These are phyloP conservation scores for Pseudocercospora fuligena DNA, from an alignment of 2,329 filamentous ascomycete genomes.

Conservation along the genomic window DNA sequence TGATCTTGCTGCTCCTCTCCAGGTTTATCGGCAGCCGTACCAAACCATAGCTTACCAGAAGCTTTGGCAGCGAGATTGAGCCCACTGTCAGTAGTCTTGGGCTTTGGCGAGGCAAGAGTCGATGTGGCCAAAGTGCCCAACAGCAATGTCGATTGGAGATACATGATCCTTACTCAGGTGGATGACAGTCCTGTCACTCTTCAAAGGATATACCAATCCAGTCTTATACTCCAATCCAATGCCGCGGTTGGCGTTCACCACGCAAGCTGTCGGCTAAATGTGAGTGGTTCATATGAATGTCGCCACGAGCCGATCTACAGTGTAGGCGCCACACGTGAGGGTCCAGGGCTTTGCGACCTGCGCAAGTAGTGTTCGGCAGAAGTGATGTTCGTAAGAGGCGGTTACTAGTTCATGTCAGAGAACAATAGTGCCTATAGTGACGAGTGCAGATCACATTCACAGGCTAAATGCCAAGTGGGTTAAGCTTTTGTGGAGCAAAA, in stretches of 20 bases:
- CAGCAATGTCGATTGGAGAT: conserved; percentile 2
- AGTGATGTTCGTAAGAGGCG: background rate
- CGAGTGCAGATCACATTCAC: background rate
- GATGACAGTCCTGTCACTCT: too few relatives aligned
- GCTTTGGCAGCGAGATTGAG: conserved; percentile 32
- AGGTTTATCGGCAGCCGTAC: conserved; percentile 63
- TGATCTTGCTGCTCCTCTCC: conserved; percentile 55
- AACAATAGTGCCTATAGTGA: background rate
- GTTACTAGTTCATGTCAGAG: background rate
- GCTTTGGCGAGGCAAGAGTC: background rate
- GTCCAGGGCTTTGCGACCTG: too few relatives aligned
- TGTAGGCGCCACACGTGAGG: too few relatives aligned
- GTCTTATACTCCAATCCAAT: too few relatives aligned
- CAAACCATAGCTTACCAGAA: conserved; percentile 36
- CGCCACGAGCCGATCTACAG: too few relatives aligned
- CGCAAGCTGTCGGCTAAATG: too few relatives aligned
- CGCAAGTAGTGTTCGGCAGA: too few relatives aligned
- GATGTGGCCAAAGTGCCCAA: background rate
- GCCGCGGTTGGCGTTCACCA: too few relatives aligned
- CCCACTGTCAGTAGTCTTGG: background rate
- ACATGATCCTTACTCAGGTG: background rate
- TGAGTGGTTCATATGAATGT: too few relatives aligned
- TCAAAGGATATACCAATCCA: too few relatives aligned
- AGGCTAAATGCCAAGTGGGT: conserved; percentile 11
- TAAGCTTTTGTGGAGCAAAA: background rate